phyloP scores from a whole-genome alignment of 306 rosid species.

The Inga laurina region DNA sequence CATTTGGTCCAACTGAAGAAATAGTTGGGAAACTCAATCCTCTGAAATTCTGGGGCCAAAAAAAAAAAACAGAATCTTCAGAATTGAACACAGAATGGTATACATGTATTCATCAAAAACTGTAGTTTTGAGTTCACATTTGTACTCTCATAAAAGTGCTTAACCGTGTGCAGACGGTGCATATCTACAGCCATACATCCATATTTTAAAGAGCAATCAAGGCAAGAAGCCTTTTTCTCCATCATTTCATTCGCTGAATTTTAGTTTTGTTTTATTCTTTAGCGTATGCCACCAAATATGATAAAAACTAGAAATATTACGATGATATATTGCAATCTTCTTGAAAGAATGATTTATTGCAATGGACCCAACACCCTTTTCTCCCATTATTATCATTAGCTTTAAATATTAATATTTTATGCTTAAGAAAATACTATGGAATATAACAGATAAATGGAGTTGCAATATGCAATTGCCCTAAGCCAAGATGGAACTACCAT shows the following conservation, averaged over 20 bases:
- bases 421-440: slow-evolving; percentile 18
- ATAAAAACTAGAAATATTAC: not conserved
- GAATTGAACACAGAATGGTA: slow-evolving; percentile 26
- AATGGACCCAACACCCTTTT: not conserved
- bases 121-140: not conserved
- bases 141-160: not conserved
- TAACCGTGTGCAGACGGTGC: not conserved
- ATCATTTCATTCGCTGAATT: not conserved
- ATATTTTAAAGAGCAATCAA: not conserved
- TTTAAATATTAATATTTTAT: slow-evolving; percentile 7
- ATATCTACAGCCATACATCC: not conserved
- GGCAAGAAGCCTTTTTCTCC: not conserved
- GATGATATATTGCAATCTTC: not conserved
- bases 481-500: not conserved
- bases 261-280: not conserved
- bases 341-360: too few relatives aligned
- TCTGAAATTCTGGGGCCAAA: slow-evolving; percentile 66
- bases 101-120: not conserved
- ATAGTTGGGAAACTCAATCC: slow-evolving; percentile 97
- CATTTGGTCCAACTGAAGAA: slow-evolving; percentile 98
- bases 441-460: not conserved
- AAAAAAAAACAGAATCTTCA: not conserved
- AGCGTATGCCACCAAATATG: not conserved
- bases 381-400: slow-evolving; percentile 5
- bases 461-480: not conserved